These are phyloP conservation scores for Trypanosoma lewisi DNA, from an alignment of 208 protist genomes.

Conservation along the genomic window DNA sequence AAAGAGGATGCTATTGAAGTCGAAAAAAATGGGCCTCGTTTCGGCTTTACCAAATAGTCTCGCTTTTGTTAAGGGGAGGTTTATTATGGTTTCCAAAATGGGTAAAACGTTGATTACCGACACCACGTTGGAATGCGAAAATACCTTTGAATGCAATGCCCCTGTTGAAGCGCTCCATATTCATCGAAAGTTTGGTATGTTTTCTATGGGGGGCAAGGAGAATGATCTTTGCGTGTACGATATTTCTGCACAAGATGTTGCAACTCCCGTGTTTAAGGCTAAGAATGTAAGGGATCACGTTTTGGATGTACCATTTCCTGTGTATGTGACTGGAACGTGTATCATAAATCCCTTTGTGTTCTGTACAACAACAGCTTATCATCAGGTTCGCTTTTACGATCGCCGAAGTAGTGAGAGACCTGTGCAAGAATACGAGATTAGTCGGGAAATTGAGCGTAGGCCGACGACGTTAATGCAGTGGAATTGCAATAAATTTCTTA, in stretches of 20 bases:
- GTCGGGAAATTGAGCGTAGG: slow-evolving; percentile 72
- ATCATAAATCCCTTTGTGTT: slow-evolving; percentile 82
- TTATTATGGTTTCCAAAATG: slow-evolving; percentile 48
- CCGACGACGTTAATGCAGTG: slow-evolving; percentile 79
- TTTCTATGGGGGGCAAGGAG: slow-evolving; percentile 68
- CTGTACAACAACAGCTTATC: slow-evolving; percentile 69
- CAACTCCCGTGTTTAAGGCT: slow-evolving; percentile 52
- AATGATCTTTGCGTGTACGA: slow-evolving; percentile 78
- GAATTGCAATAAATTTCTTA: slow-evolving; percentile 86
- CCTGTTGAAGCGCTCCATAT: slow-evolving; percentile 73
- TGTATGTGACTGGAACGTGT: slow-evolving; percentile 67
- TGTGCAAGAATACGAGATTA: slow-evolving; percentile 82
- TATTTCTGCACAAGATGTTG: slow-evolving; percentile 37
- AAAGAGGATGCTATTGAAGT: slow-evolving; percentile 28
- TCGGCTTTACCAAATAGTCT: slow-evolving; percentile 56
- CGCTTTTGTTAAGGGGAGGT: slow-evolving; percentile 57
- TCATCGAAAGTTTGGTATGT: slow-evolving; percentile 75
- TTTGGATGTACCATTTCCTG: slow-evolving; percentile 70
- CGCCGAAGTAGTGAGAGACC: slow-evolving; percentile 63
- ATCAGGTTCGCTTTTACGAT: slow-evolving; percentile 86
- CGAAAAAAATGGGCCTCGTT: slow-evolving; percentile 35
- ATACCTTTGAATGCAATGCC: slow-evolving; percentile 36
- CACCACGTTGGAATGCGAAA: slow-evolving; percentile 24
- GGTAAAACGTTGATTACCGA: slow-evolving; percentile 45
- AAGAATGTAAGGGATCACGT: slow-evolving; percentile 72